phyloP scores from a whole-genome alignment of 1,284 basidiomycete genomes.

The Cutaneotrichosporon daszewskae region DNA sequence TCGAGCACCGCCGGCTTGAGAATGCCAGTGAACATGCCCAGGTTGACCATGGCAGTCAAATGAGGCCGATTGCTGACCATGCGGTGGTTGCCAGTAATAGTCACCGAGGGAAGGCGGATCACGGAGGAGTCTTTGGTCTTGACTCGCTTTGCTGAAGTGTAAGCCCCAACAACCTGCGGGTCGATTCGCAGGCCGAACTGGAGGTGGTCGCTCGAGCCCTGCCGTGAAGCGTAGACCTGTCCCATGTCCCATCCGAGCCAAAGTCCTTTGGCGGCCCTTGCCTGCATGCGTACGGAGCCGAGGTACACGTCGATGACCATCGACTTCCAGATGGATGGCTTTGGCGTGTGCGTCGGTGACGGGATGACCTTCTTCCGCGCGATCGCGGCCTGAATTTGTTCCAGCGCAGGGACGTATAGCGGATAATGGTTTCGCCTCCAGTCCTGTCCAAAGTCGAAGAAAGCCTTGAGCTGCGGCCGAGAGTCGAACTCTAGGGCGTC shows the following conservation, averaged over 20 bases:
- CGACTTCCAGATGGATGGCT: background rate
- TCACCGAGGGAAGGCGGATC: conserved; percentile 24
- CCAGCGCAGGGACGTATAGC: conserved; percentile 23
- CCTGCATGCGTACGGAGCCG: conserved; percentile 20
- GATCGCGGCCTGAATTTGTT: conserved; percentile 10
- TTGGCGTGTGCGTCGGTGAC: background rate
- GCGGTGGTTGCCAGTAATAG: conserved; percentile 16
- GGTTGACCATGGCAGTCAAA: conserved; percentile 26
- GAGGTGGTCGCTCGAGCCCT: conserved; percentile 16
- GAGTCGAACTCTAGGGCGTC: conserved; percentile 31
- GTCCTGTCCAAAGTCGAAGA: conserved; percentile 32
- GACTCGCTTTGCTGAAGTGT: conserved; percentile 24
- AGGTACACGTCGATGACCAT: conserved; percentile 28
- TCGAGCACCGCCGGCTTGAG: conserved; percentile 44
- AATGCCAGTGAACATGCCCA: conserved; percentile 43
- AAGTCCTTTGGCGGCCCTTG: conserved; percentile 33
- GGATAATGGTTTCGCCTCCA: conserved; percentile 34
- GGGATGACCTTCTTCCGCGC: background rate
- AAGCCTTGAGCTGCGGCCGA: conserved; percentile 30
- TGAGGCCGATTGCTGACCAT: conserved; percentile 2
- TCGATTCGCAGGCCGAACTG: conserved; percentile 29
- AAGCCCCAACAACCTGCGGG: conserved; percentile 36
- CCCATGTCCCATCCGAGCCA: conserved; percentile 43
- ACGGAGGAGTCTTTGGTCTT: conserved; percentile 27
- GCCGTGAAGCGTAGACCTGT: conserved; percentile 23